Evolutionary conservation across 2,329 filamentous ascomycete species (phyloP).

Genomic region (Stachybotrys chartarum): DNA sequence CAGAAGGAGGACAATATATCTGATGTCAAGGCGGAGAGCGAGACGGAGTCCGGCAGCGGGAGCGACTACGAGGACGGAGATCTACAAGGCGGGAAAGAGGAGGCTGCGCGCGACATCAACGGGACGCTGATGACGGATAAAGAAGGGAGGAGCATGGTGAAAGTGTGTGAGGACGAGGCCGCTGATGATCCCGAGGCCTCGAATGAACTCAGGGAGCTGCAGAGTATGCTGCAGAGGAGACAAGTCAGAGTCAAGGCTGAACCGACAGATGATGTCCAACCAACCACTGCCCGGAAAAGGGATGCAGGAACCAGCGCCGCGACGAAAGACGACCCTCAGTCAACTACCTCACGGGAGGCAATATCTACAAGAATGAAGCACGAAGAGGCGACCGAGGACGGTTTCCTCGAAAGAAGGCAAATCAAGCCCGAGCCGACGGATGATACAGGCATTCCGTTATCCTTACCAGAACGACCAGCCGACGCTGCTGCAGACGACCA

Average conservation of each 20-base stretch:
- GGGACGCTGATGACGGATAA: slow-evolving; percentile 58
- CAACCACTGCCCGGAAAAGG: background rate
- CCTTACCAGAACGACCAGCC: background rate
- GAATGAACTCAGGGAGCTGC: slow-evolving; percentile 58
- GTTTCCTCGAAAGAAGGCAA: background rate
- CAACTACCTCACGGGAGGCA: background rate
- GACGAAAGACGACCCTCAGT: background rate
- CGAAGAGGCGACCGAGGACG: background rate
- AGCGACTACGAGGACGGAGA: slow-evolving; percentile 41
- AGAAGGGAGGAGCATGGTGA: slow-evolving; percentile 61
- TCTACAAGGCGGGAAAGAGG: slow-evolving; percentile 29
- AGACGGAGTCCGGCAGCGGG: slow-evolving; percentile 36
- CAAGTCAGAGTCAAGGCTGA: slow-evolving; percentile 9
- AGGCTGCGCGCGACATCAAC: slow-evolving; percentile 56
- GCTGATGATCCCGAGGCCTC: slow-evolving; percentile 35
- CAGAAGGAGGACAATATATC: slow-evolving; percentile 38
- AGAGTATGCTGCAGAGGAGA: slow-evolving; percentile 25
- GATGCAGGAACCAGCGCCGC: slow-evolving; percentile 9
- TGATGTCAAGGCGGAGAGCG: slow-evolving; percentile 22
- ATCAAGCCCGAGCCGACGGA: background rate
- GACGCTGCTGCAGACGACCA: background rate
- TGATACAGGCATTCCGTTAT: background rate
- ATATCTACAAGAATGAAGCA: background rate
- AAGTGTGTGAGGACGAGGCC: slow-evolving; percentile 66
- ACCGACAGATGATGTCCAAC: background rate